A percentile compares a stretch with the other conserved stretches of the same genome.
phyloP scores from a whole-genome alignment of 164 flowering plant species.

The Chimonanthus salicifolius region DNA sequence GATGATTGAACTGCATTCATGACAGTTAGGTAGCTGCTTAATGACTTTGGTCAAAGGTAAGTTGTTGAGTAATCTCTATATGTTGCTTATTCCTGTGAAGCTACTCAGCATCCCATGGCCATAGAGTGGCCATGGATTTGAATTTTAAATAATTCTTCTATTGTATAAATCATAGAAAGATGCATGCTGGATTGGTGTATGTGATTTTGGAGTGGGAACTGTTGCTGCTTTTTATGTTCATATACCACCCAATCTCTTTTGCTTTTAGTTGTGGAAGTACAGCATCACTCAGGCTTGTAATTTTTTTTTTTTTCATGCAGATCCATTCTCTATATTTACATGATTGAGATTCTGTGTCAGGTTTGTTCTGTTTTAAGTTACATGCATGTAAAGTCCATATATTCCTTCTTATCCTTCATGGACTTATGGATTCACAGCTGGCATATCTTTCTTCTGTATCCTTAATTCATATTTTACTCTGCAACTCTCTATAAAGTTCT shows the following conservation, averaged over 20 bases:
- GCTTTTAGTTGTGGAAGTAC: background rate
- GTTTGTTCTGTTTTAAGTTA: constrained; percentile 32
- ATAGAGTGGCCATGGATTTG: background rate
- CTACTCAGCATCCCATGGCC: background rate
- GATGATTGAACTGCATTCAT: no score
- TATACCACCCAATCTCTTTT: background rate
- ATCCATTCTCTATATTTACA: constrained; percentile 51
- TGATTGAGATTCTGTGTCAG: constrained; percentile 72
- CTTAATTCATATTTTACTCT: background rate
- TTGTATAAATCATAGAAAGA: background rate
- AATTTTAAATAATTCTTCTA: background rate
- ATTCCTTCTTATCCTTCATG: background rate
- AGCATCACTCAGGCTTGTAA: constrained; percentile 14
- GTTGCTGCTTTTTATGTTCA: background rate
- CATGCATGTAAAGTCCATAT: background rate
- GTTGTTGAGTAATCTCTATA: no score
- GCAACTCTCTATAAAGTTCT: background rate
- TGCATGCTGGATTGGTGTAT: background rate
- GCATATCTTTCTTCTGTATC: background rate
- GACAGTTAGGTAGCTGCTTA: no score
- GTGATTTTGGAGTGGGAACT: background rate
- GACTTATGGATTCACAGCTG: background rate
- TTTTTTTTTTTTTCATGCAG: constrained; percentile 44
- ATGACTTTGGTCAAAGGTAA: no score
- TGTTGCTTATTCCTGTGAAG: no score